phyloP scores from a whole-genome alignment of 116 monocot genomes.

The Zostera marina region DNA sequence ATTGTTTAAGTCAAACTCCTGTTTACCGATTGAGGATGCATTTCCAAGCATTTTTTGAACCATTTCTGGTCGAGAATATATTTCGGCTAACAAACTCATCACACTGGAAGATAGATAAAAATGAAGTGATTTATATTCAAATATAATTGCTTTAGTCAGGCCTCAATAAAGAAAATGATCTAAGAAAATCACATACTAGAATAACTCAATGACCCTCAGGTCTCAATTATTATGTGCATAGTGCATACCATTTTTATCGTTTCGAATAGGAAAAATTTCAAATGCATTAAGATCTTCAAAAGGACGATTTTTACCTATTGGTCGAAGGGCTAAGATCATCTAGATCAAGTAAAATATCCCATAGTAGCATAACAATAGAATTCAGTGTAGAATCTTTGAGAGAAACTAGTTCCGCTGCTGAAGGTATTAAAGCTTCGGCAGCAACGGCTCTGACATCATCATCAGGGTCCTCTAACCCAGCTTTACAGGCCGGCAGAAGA shows the following conservation, averaged over 20 bases:
- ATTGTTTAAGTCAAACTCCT: conserved; percentile 69
- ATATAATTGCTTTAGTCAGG: background rate
- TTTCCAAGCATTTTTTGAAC: conserved; percentile 57
- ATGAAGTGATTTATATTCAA: conserved; percentile 2
- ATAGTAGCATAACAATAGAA: conserved; percentile 80
- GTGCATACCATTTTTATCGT: no score
- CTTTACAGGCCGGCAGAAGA: conserved; percentile 83
- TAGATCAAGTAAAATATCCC: conserved; percentile 96
- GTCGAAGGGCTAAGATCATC: conserved; percentile 98
- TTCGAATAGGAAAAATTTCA: background rate
- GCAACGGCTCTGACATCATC: conserved; percentile 99
- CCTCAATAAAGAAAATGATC: background rate
- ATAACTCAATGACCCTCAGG: no score
- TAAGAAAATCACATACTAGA: background rate
- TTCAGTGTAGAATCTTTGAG: conserved; percentile 40
- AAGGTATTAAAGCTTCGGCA: conserved; percentile 83
- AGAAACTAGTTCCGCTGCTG: conserved; percentile 45
- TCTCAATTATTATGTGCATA: no score
- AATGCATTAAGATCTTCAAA: background rate
- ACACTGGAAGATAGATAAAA: conserved; percentile 41
- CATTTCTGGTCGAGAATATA: conserved; percentile 91
- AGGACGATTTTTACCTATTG: conserved; percentile 49
- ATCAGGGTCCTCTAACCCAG: conserved; percentile 86
- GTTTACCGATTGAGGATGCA: conserved; percentile 18
- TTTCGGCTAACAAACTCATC: conserved; percentile 94